These are phyloP conservation scores for Aspergillus sp. DNA, from an alignment of 2,329 filamentous ascomycete genomes.

Conservation along the genomic window DNA sequence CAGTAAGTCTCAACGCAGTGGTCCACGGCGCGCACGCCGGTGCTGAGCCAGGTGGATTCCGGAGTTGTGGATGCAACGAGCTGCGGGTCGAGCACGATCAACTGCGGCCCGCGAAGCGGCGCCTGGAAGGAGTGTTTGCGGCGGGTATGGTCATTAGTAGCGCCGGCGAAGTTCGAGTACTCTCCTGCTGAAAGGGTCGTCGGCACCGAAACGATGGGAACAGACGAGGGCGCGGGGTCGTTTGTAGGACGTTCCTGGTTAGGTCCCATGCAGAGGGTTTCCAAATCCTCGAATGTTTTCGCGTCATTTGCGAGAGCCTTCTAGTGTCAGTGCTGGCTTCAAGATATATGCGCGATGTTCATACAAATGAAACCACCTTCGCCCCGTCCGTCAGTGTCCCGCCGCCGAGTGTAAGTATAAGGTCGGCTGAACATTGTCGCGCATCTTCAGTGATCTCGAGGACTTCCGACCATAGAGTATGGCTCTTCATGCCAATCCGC, in stretches of 20 bases:
- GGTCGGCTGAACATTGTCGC: slow-evolving; percentile 42
- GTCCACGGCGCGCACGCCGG: slow-evolving; percentile 58
- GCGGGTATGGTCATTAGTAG: slow-evolving; percentile 35
- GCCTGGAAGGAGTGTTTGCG: slow-evolving; percentile 39
- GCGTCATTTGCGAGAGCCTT: slow-evolving; percentile 52
- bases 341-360: neutral
- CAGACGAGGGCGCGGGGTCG: slow-evolving; percentile 26
- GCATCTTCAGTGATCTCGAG: slow-evolving; percentile 49
- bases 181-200: slow-evolving; percentile 46
- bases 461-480: slow-evolving; percentile 56
- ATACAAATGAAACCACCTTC: slow-evolving; percentile 52
- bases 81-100: slow-evolving; percentile 59
- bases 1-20: slow-evolving; percentile 60
- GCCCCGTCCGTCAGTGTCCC: slow-evolving; percentile 59
- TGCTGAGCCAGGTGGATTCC: slow-evolving; percentile 47
- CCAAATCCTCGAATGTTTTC: slow-evolving; percentile 39
- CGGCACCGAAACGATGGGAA: slow-evolving; percentile 41
- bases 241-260: slow-evolving; percentile 20
- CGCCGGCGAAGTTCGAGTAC: slow-evolving; percentile 43
- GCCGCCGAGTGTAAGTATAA: slow-evolving; percentile 55
- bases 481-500: slow-evolving; percentile 53
- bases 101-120: slow-evolving; percentile 45
- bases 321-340: neutral
- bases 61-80: slow-evolving; percentile 55
- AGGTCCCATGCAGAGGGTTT: slow-evolving; percentile 33